Evolutionary conservation across 176 grass and related monocot species (phyloP).

Genomic region (Raddia distichophylla): DNA sequence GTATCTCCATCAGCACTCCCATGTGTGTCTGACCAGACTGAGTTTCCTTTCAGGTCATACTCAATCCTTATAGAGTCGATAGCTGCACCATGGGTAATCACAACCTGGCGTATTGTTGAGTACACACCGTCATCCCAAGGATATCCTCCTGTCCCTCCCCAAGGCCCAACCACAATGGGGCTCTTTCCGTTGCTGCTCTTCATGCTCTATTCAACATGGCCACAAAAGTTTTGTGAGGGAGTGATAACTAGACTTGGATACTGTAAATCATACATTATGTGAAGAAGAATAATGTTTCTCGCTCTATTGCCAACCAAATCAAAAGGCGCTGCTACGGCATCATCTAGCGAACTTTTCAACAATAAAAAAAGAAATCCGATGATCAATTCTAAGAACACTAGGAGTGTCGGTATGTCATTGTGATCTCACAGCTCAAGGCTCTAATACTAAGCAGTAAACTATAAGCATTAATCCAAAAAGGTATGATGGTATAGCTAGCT

Average conservation of each 20-base stretch:
- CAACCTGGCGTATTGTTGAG: slow-evolving; percentile 58
- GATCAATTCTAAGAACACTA: too few relatives aligned
- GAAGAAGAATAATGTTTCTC: neutral
- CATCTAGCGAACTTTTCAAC: neutral
- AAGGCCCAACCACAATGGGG: slow-evolving; percentile 70
- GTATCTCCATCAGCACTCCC: slow-evolving; percentile 52
- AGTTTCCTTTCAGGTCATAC: slow-evolving; percentile 54
- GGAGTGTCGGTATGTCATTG: neutral
- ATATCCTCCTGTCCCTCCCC: slow-evolving; percentile 73
- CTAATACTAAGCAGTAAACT: neutral
- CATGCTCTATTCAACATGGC: slow-evolving; percentile 46
- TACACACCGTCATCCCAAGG: slow-evolving; percentile 72
- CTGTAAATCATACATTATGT: neutral
- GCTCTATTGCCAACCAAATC: neutral
- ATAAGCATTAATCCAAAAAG: neutral
- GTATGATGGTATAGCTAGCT: neutral
- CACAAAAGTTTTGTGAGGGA: neutral
- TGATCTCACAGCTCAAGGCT: neutral
- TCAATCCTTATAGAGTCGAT: slow-evolving; percentile 65
- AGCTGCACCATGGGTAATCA: slow-evolving; percentile 67
- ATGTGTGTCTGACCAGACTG: slow-evolving; percentile 50
- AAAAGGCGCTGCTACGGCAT: neutral
- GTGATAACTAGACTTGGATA: neutral
- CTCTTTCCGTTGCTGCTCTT: slow-evolving; percentile 50
- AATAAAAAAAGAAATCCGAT: neutral